A percentile compares a stretch with the other conserved stretches of the same genome.
Evolutionary conservation across 2,329 filamentous ascomycete species (phyloP).

Genomic region (Phaeosphaeriaceae sp.): DNA sequence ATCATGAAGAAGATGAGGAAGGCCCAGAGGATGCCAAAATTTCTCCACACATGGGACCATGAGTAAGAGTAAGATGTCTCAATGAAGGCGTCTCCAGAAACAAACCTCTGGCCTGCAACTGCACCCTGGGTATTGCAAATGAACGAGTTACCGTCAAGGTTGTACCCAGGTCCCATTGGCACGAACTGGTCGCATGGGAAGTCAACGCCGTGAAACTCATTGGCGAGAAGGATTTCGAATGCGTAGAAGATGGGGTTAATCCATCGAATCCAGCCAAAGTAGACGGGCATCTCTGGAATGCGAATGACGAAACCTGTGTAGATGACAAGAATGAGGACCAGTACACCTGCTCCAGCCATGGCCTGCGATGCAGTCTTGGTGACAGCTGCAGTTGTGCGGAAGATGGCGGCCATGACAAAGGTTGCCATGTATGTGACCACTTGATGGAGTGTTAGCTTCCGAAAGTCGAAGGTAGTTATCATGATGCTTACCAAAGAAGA

Average conservation of each 20-base stretch:
- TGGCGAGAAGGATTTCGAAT: constrained; percentile 80
- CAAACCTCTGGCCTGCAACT: constrained; percentile 46
- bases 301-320: constrained; percentile 74
- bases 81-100: constrained; percentile 50
- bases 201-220: constrained; percentile 62
- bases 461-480: not conserved
- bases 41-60: constrained; percentile 43
- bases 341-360: constrained; percentile 60
- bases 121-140: constrained; percentile 51
- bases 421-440: constrained; percentile 62
- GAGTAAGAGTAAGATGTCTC: constrained; percentile 42
- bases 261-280: constrained; percentile 62
- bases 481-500: constrained; percentile 64
- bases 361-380: constrained; percentile 71
- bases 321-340: constrained; percentile 70
- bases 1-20: constrained; percentile 70
- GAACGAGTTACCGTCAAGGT: constrained; percentile 30
- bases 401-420: constrained; percentile 80
- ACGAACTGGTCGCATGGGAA: constrained; percentile 47
- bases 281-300: constrained; percentile 62
- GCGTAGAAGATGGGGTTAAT: constrained; percentile 76
- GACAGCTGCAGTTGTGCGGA: constrained; percentile 76
- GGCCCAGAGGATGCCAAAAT: constrained; percentile 65
- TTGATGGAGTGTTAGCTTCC: not conserved
- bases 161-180: constrained; percentile 47